These are phyloP conservation scores for Vigna angularis DNA, from an alignment of 306 rosid species.

Conservation along the genomic window DNA sequence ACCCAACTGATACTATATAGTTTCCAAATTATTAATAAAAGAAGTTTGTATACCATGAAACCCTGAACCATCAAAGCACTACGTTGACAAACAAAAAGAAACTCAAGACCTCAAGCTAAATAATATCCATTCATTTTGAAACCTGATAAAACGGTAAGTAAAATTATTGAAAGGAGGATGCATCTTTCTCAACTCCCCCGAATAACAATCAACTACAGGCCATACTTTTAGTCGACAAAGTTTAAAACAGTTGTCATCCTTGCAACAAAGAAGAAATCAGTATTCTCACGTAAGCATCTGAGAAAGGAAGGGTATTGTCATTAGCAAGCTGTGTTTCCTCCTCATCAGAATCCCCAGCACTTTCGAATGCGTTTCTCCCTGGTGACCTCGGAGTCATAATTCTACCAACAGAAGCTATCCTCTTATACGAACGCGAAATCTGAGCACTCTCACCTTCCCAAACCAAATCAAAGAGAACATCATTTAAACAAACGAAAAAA, in stretches of 20 bases:
- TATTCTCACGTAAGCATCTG: conserved; percentile 50
- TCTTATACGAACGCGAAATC: conserved; percentile 49
- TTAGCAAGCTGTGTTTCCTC: conserved; percentile 65
- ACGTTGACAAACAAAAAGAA: conserved; percentile 1
- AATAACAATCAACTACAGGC: conserved; percentile 24
- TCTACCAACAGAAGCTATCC: conserved; percentile 65
- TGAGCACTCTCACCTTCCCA: conserved; percentile 52
- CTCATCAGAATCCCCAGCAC: conserved; percentile 70
- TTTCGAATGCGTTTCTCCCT: conserved; percentile 52
- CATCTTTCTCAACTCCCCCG: conserved; percentile 14
- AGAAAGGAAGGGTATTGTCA: conserved; percentile 50
- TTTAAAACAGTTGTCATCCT: neutral
- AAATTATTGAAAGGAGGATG: conserved; percentile 7
- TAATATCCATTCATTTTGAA: neutral
- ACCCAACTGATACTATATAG: neutral
- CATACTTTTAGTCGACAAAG: neutral
- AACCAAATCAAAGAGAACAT: conserved; percentile 27
- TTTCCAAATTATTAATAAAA: conserved; percentile 27
- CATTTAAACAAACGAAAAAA: neutral
- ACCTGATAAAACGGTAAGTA: conserved; percentile 8
- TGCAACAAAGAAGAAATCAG: conserved; percentile 1
- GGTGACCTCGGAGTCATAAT: conserved; percentile 65
- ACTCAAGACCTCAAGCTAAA: neutral
- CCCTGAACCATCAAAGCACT: conserved; percentile 24
- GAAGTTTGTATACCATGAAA: conserved; percentile 21